Evolutionary conservation across 106 monocot genomes (phyloP).

Genomic region (Allium sativum): DNA sequence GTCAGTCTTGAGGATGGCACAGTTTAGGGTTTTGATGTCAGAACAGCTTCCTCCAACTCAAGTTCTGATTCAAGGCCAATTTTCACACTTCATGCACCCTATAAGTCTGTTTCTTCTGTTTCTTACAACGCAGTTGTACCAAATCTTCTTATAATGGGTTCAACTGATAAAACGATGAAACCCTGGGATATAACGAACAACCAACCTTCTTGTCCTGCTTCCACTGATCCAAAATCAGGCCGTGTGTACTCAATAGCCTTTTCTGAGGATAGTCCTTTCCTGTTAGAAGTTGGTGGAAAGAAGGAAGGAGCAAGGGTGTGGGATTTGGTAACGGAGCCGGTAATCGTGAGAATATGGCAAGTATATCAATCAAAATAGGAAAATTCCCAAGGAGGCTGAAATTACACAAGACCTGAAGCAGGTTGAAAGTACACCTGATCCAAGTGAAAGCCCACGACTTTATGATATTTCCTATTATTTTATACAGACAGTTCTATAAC

Average conservation of each 20-base stretch:
- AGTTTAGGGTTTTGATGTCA: slow-evolving; percentile 87
- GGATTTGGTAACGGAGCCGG: slow-evolving; percentile 18
- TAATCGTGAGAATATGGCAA: slow-evolving; percentile 7
- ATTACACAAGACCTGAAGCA: too few relatives aligned
- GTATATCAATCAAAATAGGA: slow-evolving; percentile 4
- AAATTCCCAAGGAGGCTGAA: neutral
- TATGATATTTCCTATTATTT: too few relatives aligned
- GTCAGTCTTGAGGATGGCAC: slow-evolving; percentile 85
- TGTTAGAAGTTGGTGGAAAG: slow-evolving; percentile 51
- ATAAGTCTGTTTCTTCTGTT: slow-evolving; percentile 65
- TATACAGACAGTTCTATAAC: too few relatives aligned
- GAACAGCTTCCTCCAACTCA: slow-evolving; percentile 30
- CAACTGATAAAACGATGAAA: slow-evolving; percentile 85
- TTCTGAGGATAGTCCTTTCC: slow-evolving; percentile 53
- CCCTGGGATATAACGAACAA: slow-evolving; percentile 89
- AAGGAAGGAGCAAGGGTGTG: slow-evolving; percentile 46
- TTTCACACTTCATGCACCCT: slow-evolving; percentile 85
- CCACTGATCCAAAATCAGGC: slow-evolving; percentile 56
- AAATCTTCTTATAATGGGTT: slow-evolving; percentile 85
- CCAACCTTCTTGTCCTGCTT: slow-evolving; percentile 77
- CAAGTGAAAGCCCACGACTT: too few relatives aligned
- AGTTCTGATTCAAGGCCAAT: slow-evolving; percentile 27
- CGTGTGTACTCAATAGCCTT: slow-evolving; percentile 50
- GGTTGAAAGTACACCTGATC: too few relatives aligned
- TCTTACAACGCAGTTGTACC: slow-evolving; percentile 47